Conservation (phyloP, 441 rosid species). For the Syzygium syzygioides region DNA sequence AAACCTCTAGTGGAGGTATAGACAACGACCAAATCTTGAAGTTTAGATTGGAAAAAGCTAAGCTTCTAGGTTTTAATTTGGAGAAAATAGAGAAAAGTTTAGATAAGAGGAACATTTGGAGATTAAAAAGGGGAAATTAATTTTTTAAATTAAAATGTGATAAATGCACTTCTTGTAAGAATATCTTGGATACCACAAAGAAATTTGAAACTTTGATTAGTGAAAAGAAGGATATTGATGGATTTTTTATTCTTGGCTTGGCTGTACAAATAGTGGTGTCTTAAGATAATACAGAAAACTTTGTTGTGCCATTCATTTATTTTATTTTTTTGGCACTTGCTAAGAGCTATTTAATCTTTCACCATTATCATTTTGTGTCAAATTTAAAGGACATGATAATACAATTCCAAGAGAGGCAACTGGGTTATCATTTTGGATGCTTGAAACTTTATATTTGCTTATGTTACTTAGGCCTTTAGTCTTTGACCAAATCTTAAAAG, state of each 20-base stretch:
- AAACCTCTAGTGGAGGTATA: constrained; percentile 73
- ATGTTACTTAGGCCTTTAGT: constrained; percentile 41
- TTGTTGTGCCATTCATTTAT: background rate
- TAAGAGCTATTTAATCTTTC: no score
- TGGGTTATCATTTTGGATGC: constrained; percentile 69
- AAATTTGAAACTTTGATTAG: constrained; percentile 70
- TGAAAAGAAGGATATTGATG: constrained; percentile 68
- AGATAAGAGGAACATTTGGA: background rate
- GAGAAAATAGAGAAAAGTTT: background rate
- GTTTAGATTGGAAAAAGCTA: constrained; percentile 57
- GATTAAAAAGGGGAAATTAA: no score
- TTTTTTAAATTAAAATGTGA: constrained; percentile 28
- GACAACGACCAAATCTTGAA: constrained; percentile 71
- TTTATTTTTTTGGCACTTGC: background rate
- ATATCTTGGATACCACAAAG: constrained; percentile 79
- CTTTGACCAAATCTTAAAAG: constrained; percentile 53
- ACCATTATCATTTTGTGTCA: no score
- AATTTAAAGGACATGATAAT: constrained; percentile 57
- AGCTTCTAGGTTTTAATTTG: constrained; percentile 49
- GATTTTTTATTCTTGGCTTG: constrained; percentile 66
- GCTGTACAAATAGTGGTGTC: constrained; percentile 27
- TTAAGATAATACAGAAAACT: constrained; percentile 34
- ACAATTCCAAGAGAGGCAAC: constrained; percentile 54
- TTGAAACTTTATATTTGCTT: constrained; percentile 65
- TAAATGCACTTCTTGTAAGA: constrained; percentile 32